phyloP scores from a whole-genome alignment of 2,329 filamentous ascomycete genomes.

The Colletotrichum gigasporum region DNA sequence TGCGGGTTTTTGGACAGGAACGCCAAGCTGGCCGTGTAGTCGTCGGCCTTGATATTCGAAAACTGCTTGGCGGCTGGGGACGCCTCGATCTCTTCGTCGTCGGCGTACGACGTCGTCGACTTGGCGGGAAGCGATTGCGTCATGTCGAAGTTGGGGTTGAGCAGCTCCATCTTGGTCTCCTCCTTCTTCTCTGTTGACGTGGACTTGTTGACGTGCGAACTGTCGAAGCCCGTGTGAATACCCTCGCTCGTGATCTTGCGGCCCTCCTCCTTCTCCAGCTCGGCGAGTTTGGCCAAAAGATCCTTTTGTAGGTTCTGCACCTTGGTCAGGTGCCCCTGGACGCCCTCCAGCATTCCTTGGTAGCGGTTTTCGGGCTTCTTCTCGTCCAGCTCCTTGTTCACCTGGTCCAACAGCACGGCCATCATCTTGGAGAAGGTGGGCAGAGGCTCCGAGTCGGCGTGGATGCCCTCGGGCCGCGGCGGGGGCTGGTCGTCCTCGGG shows the following conservation, averaged over 20 bases:
- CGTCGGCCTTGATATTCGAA: conserved; percentile 77
- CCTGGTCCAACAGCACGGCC: conserved; percentile 92
- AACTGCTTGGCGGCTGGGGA: conserved; percentile 84
- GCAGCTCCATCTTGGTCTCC: conserved; percentile 71
- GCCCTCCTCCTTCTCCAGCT: conserved; percentile 85
- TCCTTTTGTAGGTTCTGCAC: conserved; percentile 82
- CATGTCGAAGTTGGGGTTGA: conserved; percentile 71
- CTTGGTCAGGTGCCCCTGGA: conserved; percentile 80
- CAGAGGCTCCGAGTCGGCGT: conserved; percentile 76
- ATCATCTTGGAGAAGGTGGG: conserved; percentile 97
- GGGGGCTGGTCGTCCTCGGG: conserved; percentile 80
- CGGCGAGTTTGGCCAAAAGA: conserved; percentile 75
- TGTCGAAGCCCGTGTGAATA: conserved; percentile 90
- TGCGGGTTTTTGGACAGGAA: conserved; percentile 84
- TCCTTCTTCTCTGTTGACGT: conserved; percentile 55
- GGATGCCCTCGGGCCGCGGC: conserved; percentile 80
- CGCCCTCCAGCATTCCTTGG: conserved; percentile 79
- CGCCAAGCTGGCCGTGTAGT: conserved; percentile 77
- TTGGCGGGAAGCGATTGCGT: conserved; percentile 34
- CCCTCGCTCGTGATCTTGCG: conserved; percentile 94
- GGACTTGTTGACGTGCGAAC: conserved; percentile 79
- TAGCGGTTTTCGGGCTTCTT: conserved; percentile 74
- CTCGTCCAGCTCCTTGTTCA: conserved; percentile 85
- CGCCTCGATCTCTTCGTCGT: conserved; percentile 79
- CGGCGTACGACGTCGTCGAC: conserved; percentile 60